Base-by-base conservation (phyloP, 139 green algal species). In the Picochlorum sp. region DNA sequence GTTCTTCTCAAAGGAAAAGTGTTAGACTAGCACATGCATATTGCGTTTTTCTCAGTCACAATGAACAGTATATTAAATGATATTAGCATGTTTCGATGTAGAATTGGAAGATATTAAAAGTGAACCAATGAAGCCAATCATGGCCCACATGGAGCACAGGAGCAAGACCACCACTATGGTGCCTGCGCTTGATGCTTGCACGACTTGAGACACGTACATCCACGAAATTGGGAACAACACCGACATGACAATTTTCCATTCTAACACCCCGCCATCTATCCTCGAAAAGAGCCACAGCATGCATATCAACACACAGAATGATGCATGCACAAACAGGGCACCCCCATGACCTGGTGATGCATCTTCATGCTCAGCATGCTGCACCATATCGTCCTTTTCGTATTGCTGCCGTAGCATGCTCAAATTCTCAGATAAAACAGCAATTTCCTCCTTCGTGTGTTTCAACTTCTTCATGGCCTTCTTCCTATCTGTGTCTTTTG, bases 161-260 rank as follows among this genome's bases (percentile, higher is more conserved):
- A 54, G n/a, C 47, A 41, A 41, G 8, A 59, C 51, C 31, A 59
- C 26, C 23, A 28, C 51, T 34, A 18, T 26, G 6, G 23, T 18
- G 18, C 18, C 51, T 15, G 31, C 21, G 0, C 18, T 34, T 9
- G 21, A 38, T 18, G 21, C 15, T 26, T 23, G 13, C 18, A 52
- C n/a, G 7, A 26, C 57, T 14, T 23, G 16, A 54, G 47, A 54
- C 18, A 66, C 14, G n/a, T 66, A 66, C 11, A 54, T 38, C 60
- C 60, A 66, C 14, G 47, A 37, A 18, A 70, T 45, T 51, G 64
- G 64, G 11, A 63, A 63, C 3, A 70, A 45, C 3, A 70, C 15
- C n/a, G 64, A 56, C 23, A 70, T 26, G 0, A 70, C 50, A 37
- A 70, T 23, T 61, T 70, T 70, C 51, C 64, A 54, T 21, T 64